phyloP scores from a whole-genome alignment of 441 rosid species.

The Pelargonium myrrhifolium region DNA sequence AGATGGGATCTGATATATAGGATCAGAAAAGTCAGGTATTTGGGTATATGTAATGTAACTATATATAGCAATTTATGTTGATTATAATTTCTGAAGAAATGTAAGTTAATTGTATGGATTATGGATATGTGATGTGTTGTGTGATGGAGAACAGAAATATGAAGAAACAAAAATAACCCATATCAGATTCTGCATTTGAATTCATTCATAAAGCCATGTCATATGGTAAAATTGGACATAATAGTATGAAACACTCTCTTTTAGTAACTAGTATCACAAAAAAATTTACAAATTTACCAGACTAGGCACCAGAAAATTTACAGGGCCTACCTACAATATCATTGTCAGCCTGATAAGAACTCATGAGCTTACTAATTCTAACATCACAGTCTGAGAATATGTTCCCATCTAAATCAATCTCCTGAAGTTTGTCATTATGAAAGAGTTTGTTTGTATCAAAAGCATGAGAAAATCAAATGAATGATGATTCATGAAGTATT shows the following conservation, averaged over 20 bases:
- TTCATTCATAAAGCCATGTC: background rate
- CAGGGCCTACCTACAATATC: no score
- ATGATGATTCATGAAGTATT: conserved; percentile 8
- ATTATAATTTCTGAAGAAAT: background rate
- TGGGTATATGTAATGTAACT: conserved; percentile 29
- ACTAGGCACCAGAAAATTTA: background rate
- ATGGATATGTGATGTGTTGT: background rate
- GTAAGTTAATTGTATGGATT: background rate
- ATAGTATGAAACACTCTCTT: background rate
- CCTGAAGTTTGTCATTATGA: background rate
- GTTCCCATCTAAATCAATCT: background rate
- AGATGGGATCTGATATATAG: conserved; percentile 34
- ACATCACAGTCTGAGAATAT: no score
- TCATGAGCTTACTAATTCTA: background rate
- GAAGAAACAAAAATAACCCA: background rate
- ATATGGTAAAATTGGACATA: background rate
- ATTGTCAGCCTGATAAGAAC: background rate
- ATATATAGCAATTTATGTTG: background rate
- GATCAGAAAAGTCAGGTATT: conserved; percentile 29
- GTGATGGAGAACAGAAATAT: background rate
- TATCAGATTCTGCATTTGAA: background rate
- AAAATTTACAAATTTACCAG: background rate
- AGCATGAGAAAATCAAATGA: background rate
- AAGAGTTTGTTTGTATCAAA: no score
- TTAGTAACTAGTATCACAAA: background rate